Evolutionary conservation across 495 filamentous ascomycete genomes (phyloP).

Genomic region (Tuber indicum): DNA sequence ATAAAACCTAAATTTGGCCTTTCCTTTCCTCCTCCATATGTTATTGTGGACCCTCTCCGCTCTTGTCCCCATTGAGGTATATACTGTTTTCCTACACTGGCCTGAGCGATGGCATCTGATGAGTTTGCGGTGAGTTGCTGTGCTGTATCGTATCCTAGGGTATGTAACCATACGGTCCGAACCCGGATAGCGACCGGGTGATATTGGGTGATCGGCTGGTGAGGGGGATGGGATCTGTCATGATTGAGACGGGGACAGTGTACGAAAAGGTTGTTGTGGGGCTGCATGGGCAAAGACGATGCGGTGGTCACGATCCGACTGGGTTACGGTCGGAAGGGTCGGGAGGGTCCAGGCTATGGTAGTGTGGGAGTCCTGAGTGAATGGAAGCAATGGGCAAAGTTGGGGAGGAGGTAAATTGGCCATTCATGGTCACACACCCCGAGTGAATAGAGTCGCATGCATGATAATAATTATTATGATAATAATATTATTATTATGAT

Average conservation of each 20-base stretch:
- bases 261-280: background rate
- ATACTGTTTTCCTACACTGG: background rate
- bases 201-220: background rate
- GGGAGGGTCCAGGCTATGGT: background rate
- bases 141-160: background rate
- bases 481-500: too few species aligned
- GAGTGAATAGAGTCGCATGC: background rate
- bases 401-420: background rate
- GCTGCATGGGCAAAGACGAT: background rate
- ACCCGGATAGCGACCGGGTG: background rate
- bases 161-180: background rate
- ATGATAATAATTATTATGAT: too few species aligned
- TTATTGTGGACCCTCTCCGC: too few species aligned
- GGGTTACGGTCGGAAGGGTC: background rate
- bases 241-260: background rate
- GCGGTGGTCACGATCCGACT: background rate
- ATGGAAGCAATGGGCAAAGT: background rate
- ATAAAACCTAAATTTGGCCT: too few species aligned
- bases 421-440: background rate
- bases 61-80: too few species aligned
- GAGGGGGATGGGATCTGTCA: background rate
- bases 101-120: too few species aligned
- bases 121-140: background rate
- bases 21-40: too few species aligned
- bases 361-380: background rate